These are phyloP conservation scores for Linnemannia hyalina DNA, from an alignment of 192 early-diverging fungal species.

Conservation along the genomic window DNA sequence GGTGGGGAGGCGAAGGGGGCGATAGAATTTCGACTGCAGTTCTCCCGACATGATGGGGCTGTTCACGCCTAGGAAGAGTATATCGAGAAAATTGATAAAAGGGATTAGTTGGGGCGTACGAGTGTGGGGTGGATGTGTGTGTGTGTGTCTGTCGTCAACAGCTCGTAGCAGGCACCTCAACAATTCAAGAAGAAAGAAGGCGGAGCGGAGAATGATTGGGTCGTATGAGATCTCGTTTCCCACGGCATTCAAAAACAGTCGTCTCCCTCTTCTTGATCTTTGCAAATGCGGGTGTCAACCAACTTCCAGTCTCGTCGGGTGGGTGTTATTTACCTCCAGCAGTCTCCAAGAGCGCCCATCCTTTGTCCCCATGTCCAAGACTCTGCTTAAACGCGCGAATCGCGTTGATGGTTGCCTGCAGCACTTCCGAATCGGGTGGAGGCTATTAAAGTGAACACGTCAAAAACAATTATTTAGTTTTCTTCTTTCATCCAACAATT, in stretches of 20 bases:
- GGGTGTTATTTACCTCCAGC: conserved; percentile 72
- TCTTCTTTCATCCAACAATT: conserved; percentile 1
- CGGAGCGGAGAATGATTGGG: conserved; percentile 5
- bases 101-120: neutral
- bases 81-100: neutral
- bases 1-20: conserved; percentile 75
- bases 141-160: too few relatives aligned
- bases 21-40: conserved; percentile 77
- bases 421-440: conserved; percentile 60
- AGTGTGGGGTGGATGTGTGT: neutral
- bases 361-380: conserved; percentile 42
- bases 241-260: neutral
- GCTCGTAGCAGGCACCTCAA: neutral
- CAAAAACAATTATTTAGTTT: neutral
- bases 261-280: neutral
- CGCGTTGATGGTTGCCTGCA: conserved; percentile 55
- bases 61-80: conserved; percentile 65
- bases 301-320: too few relatives aligned
- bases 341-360: conserved; percentile 76
- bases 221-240: conserved; percentile 1
- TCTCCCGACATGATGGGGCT: conserved; percentile 82
- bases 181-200: neutral
- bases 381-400: conserved; percentile 50
- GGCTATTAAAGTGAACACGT: conserved; percentile 37
- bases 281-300: neutral